Percentiles rank a stretch among this genome's conserved stretches.
These are phyloP conservation scores for Eucalyptus decipiens DNA, from an alignment of 345 rosid genomes.

Conservation along the genomic window DNA sequence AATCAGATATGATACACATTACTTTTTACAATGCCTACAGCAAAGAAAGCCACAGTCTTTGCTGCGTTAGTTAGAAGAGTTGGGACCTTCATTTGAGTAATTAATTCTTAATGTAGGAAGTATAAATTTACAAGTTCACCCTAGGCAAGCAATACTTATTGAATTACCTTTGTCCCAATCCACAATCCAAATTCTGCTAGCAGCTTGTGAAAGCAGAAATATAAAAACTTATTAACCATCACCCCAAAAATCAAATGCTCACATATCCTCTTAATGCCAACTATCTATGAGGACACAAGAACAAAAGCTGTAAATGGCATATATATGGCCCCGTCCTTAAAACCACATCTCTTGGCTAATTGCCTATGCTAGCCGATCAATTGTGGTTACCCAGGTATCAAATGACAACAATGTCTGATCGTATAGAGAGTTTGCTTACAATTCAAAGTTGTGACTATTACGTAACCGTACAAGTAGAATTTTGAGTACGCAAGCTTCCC, in stretches of 20 bases:
- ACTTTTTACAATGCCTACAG: neutral
- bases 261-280: neutral
- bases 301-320: neutral
- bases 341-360: neutral
- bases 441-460: neutral
- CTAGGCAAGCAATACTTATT: neutral
- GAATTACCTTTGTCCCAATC: neutral
- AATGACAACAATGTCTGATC: neutral
- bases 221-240: neutral
- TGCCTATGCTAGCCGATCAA: neutral
- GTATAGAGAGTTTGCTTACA: neutral
- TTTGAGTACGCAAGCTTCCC: neutral
- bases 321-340: neutral
- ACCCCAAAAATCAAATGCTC: neutral
- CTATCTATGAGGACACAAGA: neutral
- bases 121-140: neutral
- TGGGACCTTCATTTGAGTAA: neutral
- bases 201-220: neutral
- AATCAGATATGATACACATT: neutral
- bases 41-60: neutral
- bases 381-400: neutral
- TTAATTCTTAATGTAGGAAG: neutral
- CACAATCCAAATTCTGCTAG: neutral
- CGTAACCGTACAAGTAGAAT: neutral
- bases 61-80: neutral